Evolutionary conservation across 2,329 filamentous ascomycete species (phyloP), one percentile per base, ranked within the genome.

Genomic region (Curvularia spicifera): DNA sequence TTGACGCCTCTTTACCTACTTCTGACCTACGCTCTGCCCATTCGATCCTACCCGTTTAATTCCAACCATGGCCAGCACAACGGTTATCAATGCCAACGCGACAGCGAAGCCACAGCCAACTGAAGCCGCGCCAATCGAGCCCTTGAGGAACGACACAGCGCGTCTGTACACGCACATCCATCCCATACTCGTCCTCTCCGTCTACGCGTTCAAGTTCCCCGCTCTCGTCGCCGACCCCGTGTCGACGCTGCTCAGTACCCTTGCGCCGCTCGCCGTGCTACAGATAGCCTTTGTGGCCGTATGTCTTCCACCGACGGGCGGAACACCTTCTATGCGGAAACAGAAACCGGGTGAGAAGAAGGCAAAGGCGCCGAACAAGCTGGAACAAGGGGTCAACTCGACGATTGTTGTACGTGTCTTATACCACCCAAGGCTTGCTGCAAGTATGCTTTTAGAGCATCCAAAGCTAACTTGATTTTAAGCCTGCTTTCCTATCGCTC

Each of bases 401-500:
- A 75, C 74, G 60, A 70, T 81, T 48, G 77, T 82, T 46, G 81
- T 82, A 77, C 28, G 79, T 75, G 10, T 31, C 28, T 42, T 28
- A 35, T 22, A 26, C 31, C 13, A 40, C 18, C 29, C 6, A 18
- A 33, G 29, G n/a, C 28, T 33, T 22, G 24, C 35, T 29, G 4
- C 24, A 13, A 35, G 29, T 26, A 13, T 35, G 4, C 5, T 26
- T 13, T 4, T 5, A n/a, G n/a, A 22, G 20, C 8, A 12, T 39
- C 3, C 20, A 20, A 3, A 35, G 40, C 50, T 54, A 26, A 60
- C 33, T 7, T 40, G 13, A 24, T 5, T 4, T 39, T 22, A 22
- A 97, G 83, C 88, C 91, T 2, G 83, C 86, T 2, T 83, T 95
- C 64, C 81, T 93, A 56, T 89, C 90, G 7, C 84, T 94, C 31